Percentiles rank a stretch among this genome's conserved stretches.
These are phyloP conservation scores for Candida orba DNA, from an alignment of 805 yeast genomes.

Conservation along the genomic window DNA sequence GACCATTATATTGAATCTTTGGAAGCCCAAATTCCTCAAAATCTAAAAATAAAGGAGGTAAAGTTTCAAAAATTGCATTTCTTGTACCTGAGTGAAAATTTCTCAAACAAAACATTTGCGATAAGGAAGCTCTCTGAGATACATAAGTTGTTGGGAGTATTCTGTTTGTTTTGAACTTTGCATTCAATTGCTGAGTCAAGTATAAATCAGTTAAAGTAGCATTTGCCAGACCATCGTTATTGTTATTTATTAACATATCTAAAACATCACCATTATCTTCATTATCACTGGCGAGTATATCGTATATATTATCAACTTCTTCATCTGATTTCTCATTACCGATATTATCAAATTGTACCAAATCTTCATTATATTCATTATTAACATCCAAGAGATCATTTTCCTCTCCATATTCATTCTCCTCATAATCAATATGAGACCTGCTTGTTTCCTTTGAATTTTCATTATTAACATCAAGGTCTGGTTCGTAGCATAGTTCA, in stretches of 20 bases:
- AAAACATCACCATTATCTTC: background rate
- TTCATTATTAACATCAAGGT: slow-evolving; percentile 5
- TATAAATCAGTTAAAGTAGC: slow-evolving; percentile 5
- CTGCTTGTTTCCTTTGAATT: background rate
- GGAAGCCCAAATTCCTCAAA: slow-evolving; percentile 43
- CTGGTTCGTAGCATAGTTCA: slow-evolving; percentile 26
- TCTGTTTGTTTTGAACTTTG: background rate
- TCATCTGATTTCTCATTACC: background rate
- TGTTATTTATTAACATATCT: background rate
- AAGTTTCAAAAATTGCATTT: slow-evolving; percentile 4
- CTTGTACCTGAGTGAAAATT: background rate
- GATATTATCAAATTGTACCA: background rate
- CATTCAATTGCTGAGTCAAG: slow-evolving; percentile 8
- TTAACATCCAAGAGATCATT: slow-evolving; percentile 3
- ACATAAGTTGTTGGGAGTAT: background rate
- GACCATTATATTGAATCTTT: slow-evolving; percentile 49
- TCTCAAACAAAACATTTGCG: background rate
- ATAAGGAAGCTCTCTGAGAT: background rate
- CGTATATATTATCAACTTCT: background rate
- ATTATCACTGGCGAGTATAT: slow-evolving; percentile 1
- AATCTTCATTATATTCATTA: slow-evolving; percentile 6
- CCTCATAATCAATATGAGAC: background rate
- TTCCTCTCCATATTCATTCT: slow-evolving; percentile 5
- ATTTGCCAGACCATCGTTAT: background rate
- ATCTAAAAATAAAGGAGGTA: slow-evolving; percentile 24